Percentiles rank a stretch among this genome's conserved stretches.
Conservation (phyloP, 2,329 filamentous ascomycete genomes). For the Beauveria scarabaeidicola region DNA sequence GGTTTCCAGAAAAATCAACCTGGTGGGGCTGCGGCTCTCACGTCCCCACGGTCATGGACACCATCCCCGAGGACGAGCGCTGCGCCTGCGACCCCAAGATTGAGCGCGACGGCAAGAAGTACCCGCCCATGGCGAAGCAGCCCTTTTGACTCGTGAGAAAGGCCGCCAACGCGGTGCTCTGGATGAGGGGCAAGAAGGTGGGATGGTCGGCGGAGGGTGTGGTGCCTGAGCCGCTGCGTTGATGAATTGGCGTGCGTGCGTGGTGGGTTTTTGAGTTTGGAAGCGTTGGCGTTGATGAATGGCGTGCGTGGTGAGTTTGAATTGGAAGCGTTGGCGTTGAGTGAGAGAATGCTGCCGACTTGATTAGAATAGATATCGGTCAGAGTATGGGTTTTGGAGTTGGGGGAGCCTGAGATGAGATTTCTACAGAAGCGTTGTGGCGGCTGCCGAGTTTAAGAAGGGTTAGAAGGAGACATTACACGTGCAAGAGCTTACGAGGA, state of each 20-base stretch:
- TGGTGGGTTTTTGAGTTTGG: not conserved
- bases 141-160: conserved; percentile 29
- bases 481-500: too few relatives aligned
- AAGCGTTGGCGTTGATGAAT: conserved; percentile 6
- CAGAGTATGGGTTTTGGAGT: not conserved
- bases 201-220: conserved; percentile 23
- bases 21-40: conserved; percentile 61
- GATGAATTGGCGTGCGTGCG: not conserved
- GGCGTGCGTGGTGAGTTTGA: not conserved
- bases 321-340: conserved; percentile 3
- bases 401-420: too few relatives aligned
- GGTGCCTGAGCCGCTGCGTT: conserved; percentile 20
- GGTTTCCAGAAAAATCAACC: conserved; percentile 42
- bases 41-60: conserved; percentile 53
- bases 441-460: not conserved
- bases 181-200: conserved; percentile 21
- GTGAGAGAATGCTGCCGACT: not conserved
- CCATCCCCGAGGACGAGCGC: conserved; percentile 47
- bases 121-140: conserved; percentile 53
- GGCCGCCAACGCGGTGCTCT: conserved; percentile 22
- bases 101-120: conserved; percentile 50
- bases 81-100: conserved; percentile 59
- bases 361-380: not conserved
- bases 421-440: too few relatives aligned
- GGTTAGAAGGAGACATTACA: too few relatives aligned